Base-by-base conservation (phyloP, 345 rosid genomes). In the Eucalyptus tenuipes region DNA sequence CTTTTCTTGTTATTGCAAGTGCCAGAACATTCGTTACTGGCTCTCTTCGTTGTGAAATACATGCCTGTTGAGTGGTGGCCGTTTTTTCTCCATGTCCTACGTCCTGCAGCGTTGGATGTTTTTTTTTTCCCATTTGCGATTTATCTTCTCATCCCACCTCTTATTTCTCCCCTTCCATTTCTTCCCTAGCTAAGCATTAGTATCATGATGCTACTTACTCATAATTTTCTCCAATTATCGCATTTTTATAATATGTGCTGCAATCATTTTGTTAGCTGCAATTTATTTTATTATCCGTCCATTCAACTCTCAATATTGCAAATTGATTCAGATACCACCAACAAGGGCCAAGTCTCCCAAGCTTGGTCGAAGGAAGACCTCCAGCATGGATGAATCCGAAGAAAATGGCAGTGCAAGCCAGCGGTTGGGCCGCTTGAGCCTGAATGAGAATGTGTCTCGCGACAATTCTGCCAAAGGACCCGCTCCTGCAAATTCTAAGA, bases 341-440 rank as follows among this genome's bases (percentile, higher is more conserved):
- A 98, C 99, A 66, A 94, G 99, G 92, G 94, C 99, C 31, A 98
- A 96, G 93, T 98, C 99, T 92, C 99, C 99, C 24, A 98, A 97
- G 91, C 96, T 98, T 40, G 99, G 99, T 59, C 89, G 99, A 86
- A 98, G 88, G 90, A 98, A 98, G 94, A 92, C 90, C 90, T 88
- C 93, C 14, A 86, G 90, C 40, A 66, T 90, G 37, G 89, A 80
- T 13, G 98, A 96, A 48, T 84, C 94, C 44, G 96, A 94, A 91
- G 96, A 90, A 91, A 92, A 90, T 87, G 89, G 85, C 85, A 88
- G 85, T 59, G 92, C 88, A 82, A 92, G 88, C 84, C 89, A 86
- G 80, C 92, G 80, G 89, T 16, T 64, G 10, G 91, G 92, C 55
- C 94, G 98, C 82, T 89, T 95, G 81, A 97, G 99, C 93, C 92